Conservation (phyloP, 2,329 filamentous ascomycete genomes). For the Stachybotrys elegans region DNA sequence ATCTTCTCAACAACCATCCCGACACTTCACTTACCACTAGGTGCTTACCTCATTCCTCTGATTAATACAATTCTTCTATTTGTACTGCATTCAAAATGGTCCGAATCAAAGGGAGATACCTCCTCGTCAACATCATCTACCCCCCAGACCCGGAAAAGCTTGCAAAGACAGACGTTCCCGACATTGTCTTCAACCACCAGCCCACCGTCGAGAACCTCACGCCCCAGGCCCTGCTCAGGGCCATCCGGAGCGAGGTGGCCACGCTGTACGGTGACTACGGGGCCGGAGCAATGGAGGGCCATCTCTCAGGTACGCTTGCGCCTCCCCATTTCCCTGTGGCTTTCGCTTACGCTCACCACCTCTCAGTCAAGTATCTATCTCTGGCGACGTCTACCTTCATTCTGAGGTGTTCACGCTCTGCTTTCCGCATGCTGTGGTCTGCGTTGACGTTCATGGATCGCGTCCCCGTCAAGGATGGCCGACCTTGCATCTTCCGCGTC, state of each 20-base stretch:
- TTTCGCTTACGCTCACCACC: too few relatives aligned
- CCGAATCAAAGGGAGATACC: conserved; percentile 90
- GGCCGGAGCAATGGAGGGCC: conserved; percentile 64
- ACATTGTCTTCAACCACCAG: conserved; percentile 69
- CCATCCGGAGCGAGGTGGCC: conserved; percentile 65
- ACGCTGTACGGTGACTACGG: conserved; percentile 87
- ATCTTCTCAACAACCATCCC: too few relatives aligned
- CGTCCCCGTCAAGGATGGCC: conserved; percentile 56
- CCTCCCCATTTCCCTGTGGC: too few relatives aligned
- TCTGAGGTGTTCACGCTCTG: conserved; percentile 72
- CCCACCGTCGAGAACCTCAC: conserved; percentile 72
- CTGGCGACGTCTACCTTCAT: conserved; percentile 93
- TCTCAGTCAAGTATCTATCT: conserved; percentile 86
- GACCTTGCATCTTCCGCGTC: conserved; percentile 74
- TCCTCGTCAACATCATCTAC: conserved; percentile 92
- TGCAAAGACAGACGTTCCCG: conserved; percentile 37
- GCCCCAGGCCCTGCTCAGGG: conserved; percentile 57
- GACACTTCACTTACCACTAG: too few relatives aligned
- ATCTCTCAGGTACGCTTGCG: conserved; percentile 60
- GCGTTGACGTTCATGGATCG: conserved; percentile 75
- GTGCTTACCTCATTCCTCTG: too few relatives aligned
- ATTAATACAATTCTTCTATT: neutral
- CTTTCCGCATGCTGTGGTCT: conserved; percentile 87
- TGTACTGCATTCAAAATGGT: conserved; percentile 58
- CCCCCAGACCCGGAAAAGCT: conserved; percentile 48